These are phyloP conservation scores for Chlorella variabilis DNA, from an alignment of 163 green algal genomes.

Conservation along the genomic window DNA sequence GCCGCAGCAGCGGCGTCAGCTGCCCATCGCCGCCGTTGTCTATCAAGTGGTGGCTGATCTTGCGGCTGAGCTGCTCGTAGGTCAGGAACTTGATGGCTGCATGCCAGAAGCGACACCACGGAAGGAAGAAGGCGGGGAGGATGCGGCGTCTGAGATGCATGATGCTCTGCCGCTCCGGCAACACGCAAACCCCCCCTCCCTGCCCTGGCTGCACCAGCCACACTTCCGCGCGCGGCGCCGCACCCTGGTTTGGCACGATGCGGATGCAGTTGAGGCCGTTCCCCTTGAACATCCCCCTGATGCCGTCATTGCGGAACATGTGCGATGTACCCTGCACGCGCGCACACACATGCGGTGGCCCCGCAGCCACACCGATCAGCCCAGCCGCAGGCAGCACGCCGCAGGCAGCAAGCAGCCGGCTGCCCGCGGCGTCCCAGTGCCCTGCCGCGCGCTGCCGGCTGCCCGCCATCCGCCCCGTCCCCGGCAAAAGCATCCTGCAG, in stretches of 20 bases:
- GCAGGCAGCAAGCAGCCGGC: neutral
- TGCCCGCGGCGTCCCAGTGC: no score
- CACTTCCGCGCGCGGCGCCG: no score
- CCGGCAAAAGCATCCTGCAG: no score
- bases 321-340: conserved; percentile 80
- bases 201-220: no score
- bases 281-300: conserved; percentile 94
- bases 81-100: conserved; percentile 68
- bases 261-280: conserved; percentile 98
- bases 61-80: conserved; percentile 82
- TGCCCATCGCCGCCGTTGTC: conserved; percentile 81
- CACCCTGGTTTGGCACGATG: conserved; percentile 97
- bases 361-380: neutral
- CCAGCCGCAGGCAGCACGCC: neutral
- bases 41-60: conserved; percentile 74
- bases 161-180: no score
- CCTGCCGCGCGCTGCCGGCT: no score
- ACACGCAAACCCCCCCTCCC: no score
- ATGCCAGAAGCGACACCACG: no score
- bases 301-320: conserved; percentile 88
- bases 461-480: no score
- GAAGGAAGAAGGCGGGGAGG: no score
- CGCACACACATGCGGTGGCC: neutral
- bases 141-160: no score
- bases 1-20: conserved; percentile 87